Percentiles rank a stretch among this genome's conserved stretches.
Evolutionary conservation across 2,329 filamentous ascomycete species (phyloP).

Genomic region (Sarocladium kiliense): DNA sequence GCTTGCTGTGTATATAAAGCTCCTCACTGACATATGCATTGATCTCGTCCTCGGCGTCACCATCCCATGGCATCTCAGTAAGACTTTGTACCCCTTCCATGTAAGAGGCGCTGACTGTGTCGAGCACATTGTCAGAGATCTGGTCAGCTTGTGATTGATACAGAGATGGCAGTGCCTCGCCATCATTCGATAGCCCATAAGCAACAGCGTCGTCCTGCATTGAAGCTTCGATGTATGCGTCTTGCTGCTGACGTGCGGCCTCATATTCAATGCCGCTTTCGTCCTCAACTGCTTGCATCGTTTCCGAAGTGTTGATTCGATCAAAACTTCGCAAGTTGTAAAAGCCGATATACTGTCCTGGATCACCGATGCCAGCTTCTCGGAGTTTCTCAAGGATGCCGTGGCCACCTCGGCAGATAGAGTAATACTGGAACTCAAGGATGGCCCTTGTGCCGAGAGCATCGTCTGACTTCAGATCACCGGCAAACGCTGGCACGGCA

Average conservation of each 20-base stretch:
- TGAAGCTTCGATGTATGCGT: conserved; percentile 46
- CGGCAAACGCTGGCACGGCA: conserved; percentile 75
- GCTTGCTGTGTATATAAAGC: conserved; percentile 60
- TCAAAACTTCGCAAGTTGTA: conserved; percentile 84
- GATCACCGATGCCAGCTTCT: conserved; percentile 63
- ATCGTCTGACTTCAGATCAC: conserved; percentile 68
- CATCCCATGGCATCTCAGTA: conserved; percentile 50
- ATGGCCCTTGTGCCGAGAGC: conserved; percentile 76
- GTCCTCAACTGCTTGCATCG: conserved; percentile 56
- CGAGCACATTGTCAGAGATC: conserved; percentile 55
- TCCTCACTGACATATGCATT: conserved; percentile 59
- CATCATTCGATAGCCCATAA: conserved; percentile 24
- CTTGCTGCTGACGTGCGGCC: conserved; percentile 57
- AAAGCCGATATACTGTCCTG: conserved; percentile 70
- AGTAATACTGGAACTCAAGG: conserved; percentile 83
- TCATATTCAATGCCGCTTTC: conserved; percentile 64
- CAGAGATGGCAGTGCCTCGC: conserved; percentile 43
- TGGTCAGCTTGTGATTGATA: conserved; percentile 67
- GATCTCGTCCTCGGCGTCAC: conserved; percentile 50
- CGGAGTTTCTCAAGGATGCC: conserved; percentile 71
- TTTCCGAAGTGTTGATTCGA: conserved; percentile 65
- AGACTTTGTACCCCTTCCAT: conserved; percentile 75
- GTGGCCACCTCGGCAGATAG: conserved; percentile 70
- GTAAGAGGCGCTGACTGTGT: conserved; percentile 74
- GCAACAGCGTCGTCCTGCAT: conserved; percentile 32